Evolutionary conservation across 2,329 filamentous ascomycete genomes (phyloP), one percentile per base, ranked within the genome.

Genomic region (Rutstroemia sp.): DNA sequence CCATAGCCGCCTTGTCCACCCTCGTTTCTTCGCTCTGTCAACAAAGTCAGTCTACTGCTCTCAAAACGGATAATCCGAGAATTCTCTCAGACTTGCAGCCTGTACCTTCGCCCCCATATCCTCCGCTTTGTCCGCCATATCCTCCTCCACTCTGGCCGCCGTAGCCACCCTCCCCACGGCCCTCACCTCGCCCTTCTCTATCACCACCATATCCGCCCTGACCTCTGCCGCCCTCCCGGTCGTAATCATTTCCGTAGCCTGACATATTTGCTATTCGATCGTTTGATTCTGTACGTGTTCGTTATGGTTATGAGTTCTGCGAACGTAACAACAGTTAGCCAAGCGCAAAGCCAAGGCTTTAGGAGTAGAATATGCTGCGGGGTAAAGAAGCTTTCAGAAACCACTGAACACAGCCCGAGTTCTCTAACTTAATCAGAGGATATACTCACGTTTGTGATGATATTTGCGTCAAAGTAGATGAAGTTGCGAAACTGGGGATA

Each of bases 121-220:
- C 38, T 30, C 8, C 27, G 7, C 27, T 30, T 8, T 30, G 27
- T 30, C 27, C 40, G 10, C 40, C 40, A 6, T 44, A 44, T 23
- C 23, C 23, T 40, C 38, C 38, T 30, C 27, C 27, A 10, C 27
- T 30, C 27, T 30, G 27, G 10, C 27, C 40, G 21, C 40, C 40
- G n/a, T 44, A 44, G 8, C 40, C 40, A 44, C 40, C n/a, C 19
- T 44, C 40, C 17, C 40, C 19, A 0, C 72, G 78, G 30, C 16
- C 23, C 51, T 55, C 25, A 27, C 25, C 7, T 27, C 25, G 25
- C 25, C 16, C 23, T 49, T 55, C 16, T 60, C 60, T 12, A 12
- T 12, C 36, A 59, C 27, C 9, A 21, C 51, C 23, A 60, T 49
- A 19, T 59, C 55, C 17, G 45, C 55, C 48, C 27, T 51, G 17